Evolutionary conservation across 371 early-diverging fungal genomes (phyloP), one percentile per base, ranked within the genome.

Genomic region (Conidiobolus incongruus): DNA sequence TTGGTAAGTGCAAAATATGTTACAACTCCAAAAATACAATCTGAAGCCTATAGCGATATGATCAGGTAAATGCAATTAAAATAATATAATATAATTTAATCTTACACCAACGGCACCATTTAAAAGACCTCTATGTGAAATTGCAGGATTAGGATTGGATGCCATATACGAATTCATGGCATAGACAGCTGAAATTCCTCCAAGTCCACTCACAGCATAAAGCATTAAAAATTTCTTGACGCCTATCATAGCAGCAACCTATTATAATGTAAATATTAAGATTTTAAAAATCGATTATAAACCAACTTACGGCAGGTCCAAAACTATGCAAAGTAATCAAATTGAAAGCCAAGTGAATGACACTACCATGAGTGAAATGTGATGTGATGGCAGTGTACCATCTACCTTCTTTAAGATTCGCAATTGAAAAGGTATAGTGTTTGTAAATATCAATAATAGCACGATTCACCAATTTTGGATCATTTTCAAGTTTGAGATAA

Each of bases 41-140:
- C 41, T 15, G 41, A 41, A 15, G 41, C 41, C 41, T 41, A 41
- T 7, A 15, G 13, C 4, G 36, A n/a, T n/a, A n/a, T n/a, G n/a
- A n/a, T n/a, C n/a, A n/a, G n/a, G n/a, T n/a, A n/a, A n/a, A n/a
- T n/a, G n/a, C n/a, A n/a, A n/a, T n/a, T n/a, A n/a, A n/a, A n/a
- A n/a, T n/a, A n/a, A n/a, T n/a, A n/a, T n/a, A n/a, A n/a, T n/a
- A n/a, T n/a, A n/a, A n/a, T n/a, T n/a, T n/a, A n/a, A n/a, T n/a
- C n/a, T n/a, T n/a, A n/a, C n/a, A n/a, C n/a, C n/a, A n/a, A n/a
- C n/a, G n/a, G n/a, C n/a, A n/a, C n/a, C n/a, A n/a, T n/a, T n/a
- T n/a, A n/a, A n/a, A n/a, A n/a, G n/a, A n/a, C n/a, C n/a, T n/a
- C n/a, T n/a, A n/a, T n/a, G n/a, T n/a, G n/a, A n/a, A n/a, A n/a